These are phyloP conservation scores for Parastagonospora avenae DNA, from an alignment of 2,329 filamentous ascomycete genomes.

Conservation along the genomic window DNA sequence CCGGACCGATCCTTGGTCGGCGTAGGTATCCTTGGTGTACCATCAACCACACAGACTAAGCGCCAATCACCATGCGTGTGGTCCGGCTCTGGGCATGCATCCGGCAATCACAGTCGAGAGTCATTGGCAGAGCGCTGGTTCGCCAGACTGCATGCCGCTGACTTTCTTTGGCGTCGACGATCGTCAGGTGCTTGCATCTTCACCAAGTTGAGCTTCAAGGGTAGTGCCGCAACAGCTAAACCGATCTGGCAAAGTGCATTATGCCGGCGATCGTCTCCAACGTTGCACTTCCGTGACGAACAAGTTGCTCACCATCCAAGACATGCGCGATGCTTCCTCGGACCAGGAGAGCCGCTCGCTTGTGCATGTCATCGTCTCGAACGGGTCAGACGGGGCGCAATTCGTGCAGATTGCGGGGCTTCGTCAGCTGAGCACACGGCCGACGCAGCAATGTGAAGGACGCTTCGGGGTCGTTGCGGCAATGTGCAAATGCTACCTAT, in stretches of 20 bases:
- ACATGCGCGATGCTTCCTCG: neutral
- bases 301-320: no score
- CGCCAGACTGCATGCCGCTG: conserved; percentile 2
- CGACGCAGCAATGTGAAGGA: neutral
- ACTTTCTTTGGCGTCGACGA: neutral
- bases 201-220: neutral
- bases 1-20: neutral
- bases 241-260: conserved; percentile 2
- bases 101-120: neutral
- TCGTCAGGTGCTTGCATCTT: neutral
- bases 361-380: neutral
- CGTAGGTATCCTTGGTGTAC: conserved; percentile 5
- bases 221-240: neutral
- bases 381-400: neutral
- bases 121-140: conserved; percentile 1
- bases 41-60: neutral
- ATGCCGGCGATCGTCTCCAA: neutral
- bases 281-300: no score
- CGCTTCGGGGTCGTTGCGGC: neutral
- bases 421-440: conserved; percentile 11
- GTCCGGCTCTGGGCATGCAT: neutral
- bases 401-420: conserved; percentile 8
- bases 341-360: neutral
- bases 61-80: neutral
- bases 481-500: neutral